Conservation (phyloP, 176 grass and related monocot genomes). For the Bothriochloa decipiens region DNA sequence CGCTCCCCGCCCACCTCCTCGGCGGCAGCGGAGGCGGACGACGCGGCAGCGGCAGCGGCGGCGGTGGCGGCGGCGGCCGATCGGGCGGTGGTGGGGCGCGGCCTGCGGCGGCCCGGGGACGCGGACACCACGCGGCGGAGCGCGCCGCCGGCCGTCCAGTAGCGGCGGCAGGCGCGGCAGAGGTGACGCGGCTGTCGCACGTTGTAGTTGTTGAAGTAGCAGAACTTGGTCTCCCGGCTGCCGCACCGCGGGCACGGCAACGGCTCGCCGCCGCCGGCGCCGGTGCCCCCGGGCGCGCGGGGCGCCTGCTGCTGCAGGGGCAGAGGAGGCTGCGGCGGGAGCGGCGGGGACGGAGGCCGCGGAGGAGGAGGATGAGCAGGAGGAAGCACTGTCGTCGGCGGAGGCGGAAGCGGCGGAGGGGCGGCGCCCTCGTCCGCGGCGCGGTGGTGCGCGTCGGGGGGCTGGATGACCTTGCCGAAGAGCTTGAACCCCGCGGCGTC, state of each 20-base stretch:
- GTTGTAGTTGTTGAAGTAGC: conserved; percentile 99
- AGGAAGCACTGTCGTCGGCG: not conserved
- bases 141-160: conserved; percentile 96
- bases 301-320: not conserved
- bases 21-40: conserved; percentile 60
- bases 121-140: conserved; percentile 83
- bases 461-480: conserved; percentile 84
- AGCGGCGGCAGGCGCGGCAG: conserved; percentile 91
- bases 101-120: conserved; percentile 60
- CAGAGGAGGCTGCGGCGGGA: conserved; percentile 28
- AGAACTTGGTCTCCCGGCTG: conserved; percentile 99
- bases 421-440: conserved; percentile 13
- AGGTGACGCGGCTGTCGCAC: conserved; percentile 97
- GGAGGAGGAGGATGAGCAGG: not conserved
- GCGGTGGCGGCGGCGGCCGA: conserved; percentile 58
- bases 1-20: conserved; percentile 40
- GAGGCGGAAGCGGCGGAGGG: not conserved
- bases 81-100: conserved; percentile 52
- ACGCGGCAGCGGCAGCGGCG: conserved; percentile 51
- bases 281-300: not conserved
- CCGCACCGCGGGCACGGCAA: conserved; percentile 83
- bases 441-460: conserved; percentile 25
- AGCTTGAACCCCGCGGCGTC: conserved; percentile 81
- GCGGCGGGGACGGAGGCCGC: not conserved
- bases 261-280: conserved; percentile 20